Evolutionary conservation across 164 flowering plant genomes (phyloP), one percentile per base, ranked within the genome.

Genomic region (Stephania japonica): DNA sequence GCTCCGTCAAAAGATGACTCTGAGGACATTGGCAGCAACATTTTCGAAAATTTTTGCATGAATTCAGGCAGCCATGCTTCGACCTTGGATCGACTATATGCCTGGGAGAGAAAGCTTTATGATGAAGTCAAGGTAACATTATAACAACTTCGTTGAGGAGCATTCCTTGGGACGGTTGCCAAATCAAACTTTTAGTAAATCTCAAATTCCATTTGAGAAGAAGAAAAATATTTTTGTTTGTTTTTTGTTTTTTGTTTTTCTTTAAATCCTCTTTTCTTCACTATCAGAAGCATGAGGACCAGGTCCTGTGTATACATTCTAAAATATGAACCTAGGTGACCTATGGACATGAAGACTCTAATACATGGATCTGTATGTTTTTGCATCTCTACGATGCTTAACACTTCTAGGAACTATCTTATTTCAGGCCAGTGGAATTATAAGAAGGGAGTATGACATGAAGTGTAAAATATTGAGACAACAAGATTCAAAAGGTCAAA

Each of bases 91-190:
- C 84, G 99, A 77, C 83, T 95, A 53, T 87, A 84, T 84, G 99
- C 97, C 66, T 94, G 99, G 99, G 99, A 94, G 82, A 90, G 91
- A 78, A 94, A 92, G 84, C 94, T 94, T 72, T 91, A 87, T 80
- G 99, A 95, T 72, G 99, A 95, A 90, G 92, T 95, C 69, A 95
- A 95, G 99, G 99, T 93, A 87, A 61, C 38, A 32, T 4, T 32
- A 32, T 32, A 32, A 32, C 70, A 14, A 47, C 41, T 66, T 25
- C 38, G 27, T 59, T 24, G 66, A 1, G 1, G 71, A 24, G 6
- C 7, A 12, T 25, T 24, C 65, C 26, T n/a, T 8, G 7, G 41
- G 50, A 21, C 38, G 42, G 14, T 63, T 47, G 5, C 21, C 23
- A 0, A 50, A 67, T 47, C 53, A 47, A 18, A 56, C 16, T 56